Evolutionary conservation across 2,329 filamentous ascomycete genomes (phyloP).

Genomic region (Cladobotryum mycophilum): DNA sequence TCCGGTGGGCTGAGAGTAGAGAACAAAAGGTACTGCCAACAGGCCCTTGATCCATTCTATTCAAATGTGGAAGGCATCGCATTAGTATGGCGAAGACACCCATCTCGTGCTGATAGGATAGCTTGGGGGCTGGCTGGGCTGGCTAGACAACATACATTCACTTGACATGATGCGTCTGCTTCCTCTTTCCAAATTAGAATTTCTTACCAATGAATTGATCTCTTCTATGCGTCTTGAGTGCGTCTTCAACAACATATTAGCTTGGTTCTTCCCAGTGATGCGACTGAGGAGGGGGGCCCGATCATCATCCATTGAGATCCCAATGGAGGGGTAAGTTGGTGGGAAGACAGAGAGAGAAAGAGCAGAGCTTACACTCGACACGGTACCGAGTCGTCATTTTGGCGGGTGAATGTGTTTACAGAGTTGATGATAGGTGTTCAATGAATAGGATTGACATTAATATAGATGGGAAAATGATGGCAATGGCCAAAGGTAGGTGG

Average conservation of each 20-base stretch:
- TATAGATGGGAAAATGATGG: background rate
- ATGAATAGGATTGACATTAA: background rate
- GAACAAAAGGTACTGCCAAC: slow-evolving; percentile 89
- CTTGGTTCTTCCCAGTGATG: background rate
- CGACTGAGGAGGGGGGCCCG: too few relatives aligned
- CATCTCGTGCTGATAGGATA: too few relatives aligned
- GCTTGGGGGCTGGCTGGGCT: too few relatives aligned
- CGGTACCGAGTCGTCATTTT: slow-evolving; percentile 59
- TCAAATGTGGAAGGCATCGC: background rate
- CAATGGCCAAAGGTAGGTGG: background rate
- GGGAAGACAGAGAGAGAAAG: background rate
- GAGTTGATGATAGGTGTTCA: background rate
- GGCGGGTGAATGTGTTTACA: background rate
- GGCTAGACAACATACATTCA: too few relatives aligned
- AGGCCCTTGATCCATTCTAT: slow-evolving; percentile 94
- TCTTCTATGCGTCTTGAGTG: slow-evolving; percentile 75
- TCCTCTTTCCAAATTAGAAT: too few relatives aligned
- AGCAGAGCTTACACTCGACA: slow-evolving; percentile 67
- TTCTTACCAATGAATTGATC: slow-evolving; percentile 74
- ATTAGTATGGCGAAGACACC: too few relatives aligned
- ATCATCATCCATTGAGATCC: background rate
- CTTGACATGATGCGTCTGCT: too few relatives aligned
- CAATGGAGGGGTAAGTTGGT: background rate
- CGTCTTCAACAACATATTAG: slow-evolving; percentile 38
- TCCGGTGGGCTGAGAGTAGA: slow-evolving; percentile 90